phyloP scores from a whole-genome alignment of 371 early-diverging fungal species.

The Chytridiales sp. region DNA sequence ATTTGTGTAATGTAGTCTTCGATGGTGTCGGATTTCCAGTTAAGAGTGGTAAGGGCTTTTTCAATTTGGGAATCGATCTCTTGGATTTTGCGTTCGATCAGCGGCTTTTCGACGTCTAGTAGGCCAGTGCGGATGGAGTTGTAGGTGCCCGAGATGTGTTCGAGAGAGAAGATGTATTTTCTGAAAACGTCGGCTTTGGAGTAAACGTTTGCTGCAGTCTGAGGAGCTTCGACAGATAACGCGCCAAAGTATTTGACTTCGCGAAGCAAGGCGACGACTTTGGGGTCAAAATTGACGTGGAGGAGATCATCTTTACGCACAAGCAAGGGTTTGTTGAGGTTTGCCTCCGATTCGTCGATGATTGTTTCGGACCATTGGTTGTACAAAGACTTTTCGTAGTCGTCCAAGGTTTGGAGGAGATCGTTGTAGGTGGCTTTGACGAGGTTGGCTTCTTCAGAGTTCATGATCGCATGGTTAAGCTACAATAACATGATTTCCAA shows the following conservation, averaged over 20 bases:
- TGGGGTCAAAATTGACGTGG: constrained; percentile 62
- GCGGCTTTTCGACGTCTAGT: constrained; percentile 56
- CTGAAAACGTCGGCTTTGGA: constrained; percentile 55
- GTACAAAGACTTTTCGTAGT: constrained; percentile 47
- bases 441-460: constrained; percentile 49
- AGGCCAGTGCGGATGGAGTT: constrained; percentile 53
- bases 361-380: constrained; percentile 52
- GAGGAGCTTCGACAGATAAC: constrained; percentile 46
- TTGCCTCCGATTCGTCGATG: constrained; percentile 56
- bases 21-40: constrained; percentile 49
- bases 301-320: constrained; percentile 37
- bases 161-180: constrained; percentile 54
- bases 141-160: constrained; percentile 52
- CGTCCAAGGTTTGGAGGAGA: constrained; percentile 39
- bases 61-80: constrained; percentile 54
- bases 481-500: constrained; percentile 4
- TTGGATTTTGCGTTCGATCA: constrained; percentile 48
- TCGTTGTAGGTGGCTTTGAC: constrained; percentile 50
- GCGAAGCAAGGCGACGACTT: constrained; percentile 59
- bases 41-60: constrained; percentile 40
- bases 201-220: constrained; percentile 50
- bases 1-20: constrained; percentile 48
- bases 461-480: constrained; percentile 53
- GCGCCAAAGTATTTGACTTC: constrained; percentile 61
- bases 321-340: constrained; percentile 56